Conservation (phyloP, 805 yeast species). For the Metschnikowia peoriensis region DNA sequence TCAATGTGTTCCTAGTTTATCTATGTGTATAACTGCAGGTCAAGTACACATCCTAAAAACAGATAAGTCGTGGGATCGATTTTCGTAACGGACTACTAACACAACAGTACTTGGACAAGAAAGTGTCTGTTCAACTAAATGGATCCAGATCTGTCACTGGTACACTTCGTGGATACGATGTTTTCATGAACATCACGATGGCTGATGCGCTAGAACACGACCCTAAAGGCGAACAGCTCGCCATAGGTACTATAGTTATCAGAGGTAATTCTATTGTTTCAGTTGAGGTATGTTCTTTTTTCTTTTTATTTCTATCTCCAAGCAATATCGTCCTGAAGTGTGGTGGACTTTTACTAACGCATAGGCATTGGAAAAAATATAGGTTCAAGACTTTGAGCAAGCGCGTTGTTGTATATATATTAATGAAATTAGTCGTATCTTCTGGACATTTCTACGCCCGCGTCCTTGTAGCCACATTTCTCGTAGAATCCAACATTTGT, state of each 20-base stretch:
- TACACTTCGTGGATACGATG: slow-evolving; percentile 79
- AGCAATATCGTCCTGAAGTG: background rate
- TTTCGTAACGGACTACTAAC: slow-evolving; percentile 20
- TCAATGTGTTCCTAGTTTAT: background rate
- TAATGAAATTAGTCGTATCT: slow-evolving; percentile 28
- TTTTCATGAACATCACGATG: slow-evolving; percentile 68
- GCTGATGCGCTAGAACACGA: slow-evolving; percentile 68
- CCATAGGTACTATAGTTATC: slow-evolving; percentile 68
- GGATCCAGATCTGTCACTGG: slow-evolving; percentile 82
- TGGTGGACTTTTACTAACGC: slow-evolving; percentile 6
- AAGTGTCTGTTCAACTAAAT: slow-evolving; percentile 69
- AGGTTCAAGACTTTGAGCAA: background rate
- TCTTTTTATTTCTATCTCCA: background rate
- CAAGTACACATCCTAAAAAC: background rate
- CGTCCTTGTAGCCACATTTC: slow-evolving; percentile 73
- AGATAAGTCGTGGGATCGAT: background rate
- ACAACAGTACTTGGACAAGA: slow-evolving; percentile 70
- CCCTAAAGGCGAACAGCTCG: slow-evolving; percentile 46
- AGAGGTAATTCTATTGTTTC: slow-evolving; percentile 79
- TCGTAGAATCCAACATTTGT: slow-evolving; percentile 81
- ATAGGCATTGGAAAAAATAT: slow-evolving; percentile 13
- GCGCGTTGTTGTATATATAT: background rate
- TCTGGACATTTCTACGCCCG: slow-evolving; percentile 68
- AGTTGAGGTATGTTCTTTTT: slow-evolving; percentile 50
- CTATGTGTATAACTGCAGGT: background rate